Evolutionary conservation across 192 early-diverging fungal genomes (phyloP).

Genomic region (Podila clonocystis): DNA sequence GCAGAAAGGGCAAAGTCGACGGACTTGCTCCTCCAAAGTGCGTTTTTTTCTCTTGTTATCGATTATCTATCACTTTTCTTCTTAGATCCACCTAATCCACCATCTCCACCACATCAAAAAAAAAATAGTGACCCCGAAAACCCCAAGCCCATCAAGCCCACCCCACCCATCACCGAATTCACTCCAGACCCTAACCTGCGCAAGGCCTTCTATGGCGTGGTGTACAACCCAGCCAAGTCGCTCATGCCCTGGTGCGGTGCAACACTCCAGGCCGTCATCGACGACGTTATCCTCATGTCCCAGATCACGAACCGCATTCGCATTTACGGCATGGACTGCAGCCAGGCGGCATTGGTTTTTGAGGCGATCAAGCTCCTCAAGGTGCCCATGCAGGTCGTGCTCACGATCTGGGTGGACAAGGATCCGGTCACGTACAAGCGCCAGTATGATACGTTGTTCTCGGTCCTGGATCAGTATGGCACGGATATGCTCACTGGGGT

Average conservation of each 20-base stretch:
- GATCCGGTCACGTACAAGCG: slow-evolving; percentile 46
- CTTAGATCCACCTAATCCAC: not conserved
- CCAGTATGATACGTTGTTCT: slow-evolving; percentile 48
- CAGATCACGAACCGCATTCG: slow-evolving; percentile 56
- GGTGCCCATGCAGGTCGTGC: slow-evolving; percentile 52
- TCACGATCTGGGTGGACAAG: slow-evolving; percentile 56
- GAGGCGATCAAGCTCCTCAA: slow-evolving; percentile 45
- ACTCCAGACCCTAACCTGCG: slow-evolving; percentile 37
- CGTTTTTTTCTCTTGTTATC: no score
- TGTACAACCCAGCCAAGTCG: slow-evolving; percentile 51
- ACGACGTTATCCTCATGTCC: slow-evolving; percentile 53
- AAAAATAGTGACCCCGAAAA: not conserved
- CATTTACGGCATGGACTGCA: slow-evolving; percentile 57
- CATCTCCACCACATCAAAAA: no score
- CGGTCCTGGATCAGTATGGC: slow-evolving; percentile 46
- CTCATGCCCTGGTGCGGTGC: slow-evolving; percentile 54
- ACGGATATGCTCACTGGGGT: slow-evolving; percentile 51
- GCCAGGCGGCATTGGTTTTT: slow-evolving; percentile 47
- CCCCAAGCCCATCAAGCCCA: slow-evolving; percentile 3
- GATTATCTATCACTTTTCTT: no score
- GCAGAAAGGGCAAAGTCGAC: slow-evolving; percentile 31
- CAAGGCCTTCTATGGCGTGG: slow-evolving; percentile 54
- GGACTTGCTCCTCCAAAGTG: slow-evolving; percentile 45
- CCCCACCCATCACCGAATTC: slow-evolving; percentile 21
- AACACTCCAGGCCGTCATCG: slow-evolving; percentile 37